These are phyloP conservation scores for Apophysomyces trapeziformis DNA, from an alignment of 371 early-diverging fungal species.

Conservation along the genomic window DNA sequence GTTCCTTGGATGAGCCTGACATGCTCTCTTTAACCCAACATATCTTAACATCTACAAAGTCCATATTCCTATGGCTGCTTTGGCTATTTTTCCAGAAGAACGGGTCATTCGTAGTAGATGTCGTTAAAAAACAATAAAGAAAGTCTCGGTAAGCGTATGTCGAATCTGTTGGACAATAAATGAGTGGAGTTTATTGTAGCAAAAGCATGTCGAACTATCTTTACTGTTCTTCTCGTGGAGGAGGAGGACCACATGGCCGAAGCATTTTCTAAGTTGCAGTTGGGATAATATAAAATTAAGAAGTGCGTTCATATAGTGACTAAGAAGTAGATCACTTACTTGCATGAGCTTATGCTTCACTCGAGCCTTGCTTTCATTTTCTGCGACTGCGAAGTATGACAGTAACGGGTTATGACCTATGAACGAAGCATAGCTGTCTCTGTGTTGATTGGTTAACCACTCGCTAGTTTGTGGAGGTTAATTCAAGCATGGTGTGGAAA, in stretches of 20 bases:
- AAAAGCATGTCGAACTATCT: not conserved
- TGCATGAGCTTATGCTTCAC: constrained; percentile 73
- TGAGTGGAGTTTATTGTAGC: not conserved
- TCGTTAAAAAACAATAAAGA: not conserved
- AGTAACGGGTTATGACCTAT: constrained; percentile 78
- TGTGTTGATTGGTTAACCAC: constrained; percentile 85
- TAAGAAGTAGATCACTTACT: constrained; percentile 44
- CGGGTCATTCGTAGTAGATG: not conserved
- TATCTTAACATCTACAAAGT: not conserved
- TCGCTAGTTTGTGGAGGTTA: constrained; percentile 57
- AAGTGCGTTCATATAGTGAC: not conserved
- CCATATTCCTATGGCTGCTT: not conserved
- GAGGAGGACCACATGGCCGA: constrained; percentile 77
- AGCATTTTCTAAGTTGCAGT: constrained; percentile 70
- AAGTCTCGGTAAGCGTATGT: no score
- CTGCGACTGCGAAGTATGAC: constrained; percentile 81
- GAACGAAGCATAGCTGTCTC: constrained; percentile 82
- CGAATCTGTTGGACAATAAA: not conserved
- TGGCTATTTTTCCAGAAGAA: not conserved
- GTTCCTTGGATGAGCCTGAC: not conserved
- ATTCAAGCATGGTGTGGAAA: not conserved
- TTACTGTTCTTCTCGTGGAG: constrained; percentile 58
- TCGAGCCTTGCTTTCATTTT: constrained; percentile 83
- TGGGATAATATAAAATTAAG: not conserved
- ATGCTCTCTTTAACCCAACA: not conserved